Percentiles rank a stretch among this genome's conserved stretches.
These are phyloP conservation scores for Talaromyces sp. DNA, from an alignment of 2,329 filamentous ascomycete genomes.

Conservation along the genomic window DNA sequence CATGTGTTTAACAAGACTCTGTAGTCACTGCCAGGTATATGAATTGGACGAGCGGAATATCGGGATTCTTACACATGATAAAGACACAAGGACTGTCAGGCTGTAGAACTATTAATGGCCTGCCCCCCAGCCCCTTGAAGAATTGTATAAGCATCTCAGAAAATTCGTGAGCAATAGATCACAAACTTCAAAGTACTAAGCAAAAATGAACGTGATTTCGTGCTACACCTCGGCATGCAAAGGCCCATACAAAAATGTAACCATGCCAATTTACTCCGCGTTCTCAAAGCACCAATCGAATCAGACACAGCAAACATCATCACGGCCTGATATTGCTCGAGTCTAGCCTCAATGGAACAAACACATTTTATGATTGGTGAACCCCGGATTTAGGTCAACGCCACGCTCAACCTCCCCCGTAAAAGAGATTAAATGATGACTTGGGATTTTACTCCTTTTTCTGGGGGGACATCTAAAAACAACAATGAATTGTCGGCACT, in stretches of 20 bases:
- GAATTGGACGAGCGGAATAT: neutral
- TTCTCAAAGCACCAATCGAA: neutral
- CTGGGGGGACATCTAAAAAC: neutral
- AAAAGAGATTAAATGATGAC: neutral
- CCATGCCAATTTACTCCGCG: neutral
- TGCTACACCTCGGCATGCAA: neutral
- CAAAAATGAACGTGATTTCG: constrained; percentile 6
- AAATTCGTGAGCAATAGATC: neutral
- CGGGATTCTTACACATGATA: neutral
- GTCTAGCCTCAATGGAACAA: constrained; percentile 5
- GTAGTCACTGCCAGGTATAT: neutral
- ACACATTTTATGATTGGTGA: neutral
- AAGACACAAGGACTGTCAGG: neutral
- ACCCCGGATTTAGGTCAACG: neutral
- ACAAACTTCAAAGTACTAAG: neutral
- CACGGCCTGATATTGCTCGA: constrained; percentile 2
- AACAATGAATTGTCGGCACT: neutral
- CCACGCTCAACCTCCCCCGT: constrained; percentile 4
- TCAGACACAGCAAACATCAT: constrained; percentile 5
- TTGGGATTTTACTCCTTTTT: neutral
- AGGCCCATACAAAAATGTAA: neutral
- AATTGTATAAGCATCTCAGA: neutral
- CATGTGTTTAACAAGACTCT: neutral
- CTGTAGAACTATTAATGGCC: neutral
- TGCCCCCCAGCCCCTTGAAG: neutral